Conservation (phyloP, 768 basidiomycete species). For the Mycena maculata region DNA sequence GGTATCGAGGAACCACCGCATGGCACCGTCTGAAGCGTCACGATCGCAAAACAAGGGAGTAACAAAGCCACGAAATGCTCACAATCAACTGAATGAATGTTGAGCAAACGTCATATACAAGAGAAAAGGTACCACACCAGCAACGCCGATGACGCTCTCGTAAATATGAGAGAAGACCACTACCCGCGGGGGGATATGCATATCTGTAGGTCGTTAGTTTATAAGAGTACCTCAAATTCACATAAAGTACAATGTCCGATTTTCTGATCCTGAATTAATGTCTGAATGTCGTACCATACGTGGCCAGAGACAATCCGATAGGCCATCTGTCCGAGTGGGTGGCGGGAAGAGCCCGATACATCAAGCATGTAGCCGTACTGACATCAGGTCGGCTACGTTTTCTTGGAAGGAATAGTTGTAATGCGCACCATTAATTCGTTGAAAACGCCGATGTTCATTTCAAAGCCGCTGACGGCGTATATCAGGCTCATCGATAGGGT, state of each 20-base stretch:
- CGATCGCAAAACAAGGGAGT: no score
- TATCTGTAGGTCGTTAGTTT: no score
- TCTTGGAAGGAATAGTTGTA: neutral
- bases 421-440: slow-evolving; percentile 7
- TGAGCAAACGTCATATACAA: no score
- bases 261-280: slow-evolving; percentile 16
- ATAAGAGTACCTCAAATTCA: no score
- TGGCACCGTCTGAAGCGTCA: neutral
- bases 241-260: slow-evolving; percentile 1
- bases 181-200: slow-evolving; percentile 11
- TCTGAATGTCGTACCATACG: slow-evolving; percentile 12
- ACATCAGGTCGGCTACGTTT: neutral
- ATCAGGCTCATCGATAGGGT: slow-evolving; percentile 11
- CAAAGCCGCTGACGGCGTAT: slow-evolving; percentile 15
- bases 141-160: neutral
- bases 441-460: neutral
- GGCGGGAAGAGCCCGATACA: neutral
- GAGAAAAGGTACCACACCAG: neutral
- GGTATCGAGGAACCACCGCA: slow-evolving; percentile 9
- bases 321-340: slow-evolving; percentile 8
- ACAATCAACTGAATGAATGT: no score
- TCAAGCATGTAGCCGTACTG: slow-evolving; percentile 18
- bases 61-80: no score
- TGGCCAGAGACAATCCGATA: slow-evolving; percentile 18
- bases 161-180: slow-evolving; percentile 5